Evolutionary conservation across 306 rosid genomes (phyloP), one percentile per base, ranked within the genome.

Genomic region (Rosa rugosa): DNA sequence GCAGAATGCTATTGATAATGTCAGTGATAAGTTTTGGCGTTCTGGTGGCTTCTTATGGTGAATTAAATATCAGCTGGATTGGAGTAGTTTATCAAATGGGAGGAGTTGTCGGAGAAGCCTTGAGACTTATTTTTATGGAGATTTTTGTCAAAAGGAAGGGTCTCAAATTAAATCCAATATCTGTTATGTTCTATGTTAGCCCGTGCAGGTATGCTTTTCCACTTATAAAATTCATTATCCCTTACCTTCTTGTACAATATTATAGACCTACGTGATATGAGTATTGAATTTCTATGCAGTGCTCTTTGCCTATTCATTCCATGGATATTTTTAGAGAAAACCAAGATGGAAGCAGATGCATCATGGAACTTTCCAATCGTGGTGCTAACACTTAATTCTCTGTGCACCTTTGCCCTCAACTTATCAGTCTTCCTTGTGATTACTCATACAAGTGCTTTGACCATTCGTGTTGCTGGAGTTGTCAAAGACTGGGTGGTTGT

Each of bases 41-140:
- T 80, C 86, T 95, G 69, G 92, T 95, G 80, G 99, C 99, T 82
- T 95, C 99, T 46, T 90, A 90, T 75, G 99, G 99, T 75, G 99
- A 95, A 90, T 89, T 95, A 75, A 83, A 89, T 82, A 95, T 95
- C 83, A 95, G 60, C 81, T 95, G 99, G 99, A 62, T 95, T 77
- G 99, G 98, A 79, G 99, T 95, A 45, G 98, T 93, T 85, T 95
- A 95, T 79, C 99, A 95, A 83, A 91, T 95, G 99, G 99, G 98
- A 62, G 99, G 99, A 80, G 99, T 95, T 65, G 89, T 95, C 76
- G 98, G 98, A 72, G 99, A 95, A 91, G 99, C 99, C 83, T 85
- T 95, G 17, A 89, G 98, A 87, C 98, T 95, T 81, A 95, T 95
- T 80, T 95, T 95, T 86, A 91, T 95, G 99, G 99, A 95, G 88